Conservation (phyloP, 116 monocot species). For the Posidonia oceanica region DNA sequence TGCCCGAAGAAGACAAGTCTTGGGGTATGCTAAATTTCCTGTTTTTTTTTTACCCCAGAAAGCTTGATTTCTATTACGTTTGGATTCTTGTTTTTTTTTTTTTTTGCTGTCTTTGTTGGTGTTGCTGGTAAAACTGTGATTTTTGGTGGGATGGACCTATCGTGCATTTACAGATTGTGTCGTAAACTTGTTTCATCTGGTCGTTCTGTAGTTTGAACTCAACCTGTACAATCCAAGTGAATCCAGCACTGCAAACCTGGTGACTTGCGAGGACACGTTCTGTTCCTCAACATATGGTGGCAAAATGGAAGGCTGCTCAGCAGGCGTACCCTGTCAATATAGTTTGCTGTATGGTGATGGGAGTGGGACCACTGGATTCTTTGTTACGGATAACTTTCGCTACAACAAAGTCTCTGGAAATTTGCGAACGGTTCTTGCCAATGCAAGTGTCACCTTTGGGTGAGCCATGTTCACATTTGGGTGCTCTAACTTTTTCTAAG, state of each 20-base stretch:
- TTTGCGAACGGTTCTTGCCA: slow-evolving; percentile 42
- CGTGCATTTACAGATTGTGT: neutral
- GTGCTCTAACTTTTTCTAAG: neutral
- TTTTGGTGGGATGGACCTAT: neutral
- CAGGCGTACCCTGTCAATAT: slow-evolving; percentile 42
- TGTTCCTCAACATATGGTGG: slow-evolving; percentile 35
- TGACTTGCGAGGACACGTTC: slow-evolving; percentile 54
- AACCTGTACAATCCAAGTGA: slow-evolving; percentile 54
- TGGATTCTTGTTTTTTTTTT: no score
- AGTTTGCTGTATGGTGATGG: slow-evolving; percentile 77
- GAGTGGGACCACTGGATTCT: slow-evolving; percentile 59
- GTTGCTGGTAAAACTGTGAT: neutral
- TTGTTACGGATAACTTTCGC: slow-evolving; percentile 51
- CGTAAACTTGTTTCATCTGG: neutral
- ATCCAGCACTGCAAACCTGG: slow-evolving; percentile 28
- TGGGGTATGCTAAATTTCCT: slow-evolving; percentile 28
- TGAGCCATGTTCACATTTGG: slow-evolving; percentile 18
- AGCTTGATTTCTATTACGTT: no score
- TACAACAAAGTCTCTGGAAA: slow-evolving; percentile 58
- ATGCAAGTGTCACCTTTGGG: slow-evolving; percentile 74
- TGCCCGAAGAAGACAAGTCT: slow-evolving; percentile 71
- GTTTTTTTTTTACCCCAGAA: neutral
- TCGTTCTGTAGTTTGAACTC: slow-evolving; percentile 34
- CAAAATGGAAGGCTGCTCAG: slow-evolving; percentile 26
- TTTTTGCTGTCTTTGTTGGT: no score